phyloP scores from a whole-genome alignment of 1,139 yeast species.

The Hemisphaericaspora xylofermentans region DNA sequence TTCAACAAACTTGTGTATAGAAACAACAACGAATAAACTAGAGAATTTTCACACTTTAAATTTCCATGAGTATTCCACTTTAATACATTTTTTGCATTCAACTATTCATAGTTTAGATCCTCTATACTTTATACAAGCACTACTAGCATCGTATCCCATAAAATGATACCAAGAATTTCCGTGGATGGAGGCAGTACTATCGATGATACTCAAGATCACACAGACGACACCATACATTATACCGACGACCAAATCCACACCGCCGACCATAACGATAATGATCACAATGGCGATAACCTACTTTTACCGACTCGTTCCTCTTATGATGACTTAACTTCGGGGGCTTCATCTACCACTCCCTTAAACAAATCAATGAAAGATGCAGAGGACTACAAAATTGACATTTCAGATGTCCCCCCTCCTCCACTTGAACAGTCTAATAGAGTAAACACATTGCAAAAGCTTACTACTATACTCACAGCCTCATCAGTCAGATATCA shows the following conservation, averaged over 20 bases:
- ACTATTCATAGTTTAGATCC: too few relatives aligned
- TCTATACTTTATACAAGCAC: neutral
- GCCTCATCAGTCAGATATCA: conserved; percentile 6
- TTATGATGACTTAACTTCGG: conserved; percentile 14
- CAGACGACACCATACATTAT: neutral
- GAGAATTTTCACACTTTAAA: neutral
- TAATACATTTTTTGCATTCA: neutral
- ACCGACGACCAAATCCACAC: neutral
- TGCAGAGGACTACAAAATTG: conserved; percentile 4
- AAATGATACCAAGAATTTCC: neutral
- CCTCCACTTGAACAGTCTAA: neutral
- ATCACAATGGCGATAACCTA: conserved; percentile 6
- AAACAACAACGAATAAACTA: too few relatives aligned
- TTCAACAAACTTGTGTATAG: too few relatives aligned
- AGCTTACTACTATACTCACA: conserved; percentile 9
- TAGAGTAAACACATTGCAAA: conserved; percentile 7
- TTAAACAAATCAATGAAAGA: conserved; percentile 8
- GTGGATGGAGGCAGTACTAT: neutral
- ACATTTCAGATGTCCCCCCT: conserved; percentile 1
- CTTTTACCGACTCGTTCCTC: conserved; percentile 10
- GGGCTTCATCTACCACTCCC: conserved; percentile 16
- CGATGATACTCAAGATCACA: neutral
- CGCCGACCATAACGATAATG: neutral
- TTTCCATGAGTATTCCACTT: neutral
- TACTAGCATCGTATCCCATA: neutral